Conservation (phyloP, 345 rosid genomes). For the Geranium rotundifolium region DNA sequence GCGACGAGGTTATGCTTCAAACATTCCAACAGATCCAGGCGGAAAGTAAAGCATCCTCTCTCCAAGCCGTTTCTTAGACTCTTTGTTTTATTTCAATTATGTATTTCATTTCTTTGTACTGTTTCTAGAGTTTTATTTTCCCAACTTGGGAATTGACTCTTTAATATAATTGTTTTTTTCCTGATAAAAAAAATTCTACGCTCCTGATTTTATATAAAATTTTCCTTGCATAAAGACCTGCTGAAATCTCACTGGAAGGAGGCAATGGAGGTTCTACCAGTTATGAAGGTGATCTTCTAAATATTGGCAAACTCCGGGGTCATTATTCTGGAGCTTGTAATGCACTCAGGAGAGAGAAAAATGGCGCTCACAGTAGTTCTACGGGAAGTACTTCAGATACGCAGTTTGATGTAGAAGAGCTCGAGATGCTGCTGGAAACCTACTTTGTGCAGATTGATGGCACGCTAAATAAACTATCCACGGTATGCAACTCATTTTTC, state of each 20-base stretch:
- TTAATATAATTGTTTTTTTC: too few relatives aligned
- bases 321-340: constrained; percentile 36
- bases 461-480: constrained; percentile 74
- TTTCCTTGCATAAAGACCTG: too few relatives aligned
- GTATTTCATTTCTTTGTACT: too few relatives aligned
- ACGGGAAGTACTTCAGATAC: constrained; percentile 49
- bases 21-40: too few relatives aligned
- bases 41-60: too few relatives aligned
- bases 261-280: constrained; percentile 21
- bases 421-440: constrained; percentile 97
- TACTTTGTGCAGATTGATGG: constrained; percentile 92
- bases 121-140: too few relatives aligned
- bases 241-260: constrained; percentile 29
- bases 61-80: too few relatives aligned
- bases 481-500: constrained; percentile 35
- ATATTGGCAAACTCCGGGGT: constrained; percentile 27
- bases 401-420: constrained; percentile 70
- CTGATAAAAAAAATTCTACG: too few relatives aligned
- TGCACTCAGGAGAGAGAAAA: constrained; percentile 43
- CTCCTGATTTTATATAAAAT: too few relatives aligned
- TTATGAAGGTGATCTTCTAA: constrained; percentile 31
- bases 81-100: too few relatives aligned
- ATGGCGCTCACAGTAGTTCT: constrained; percentile 52
- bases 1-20: too few relatives aligned
- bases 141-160: too few relatives aligned